These are phyloP conservation scores for Neurospora cerealis DNA, from an alignment of 495 filamentous ascomycete species.

Conservation along the genomic window DNA sequence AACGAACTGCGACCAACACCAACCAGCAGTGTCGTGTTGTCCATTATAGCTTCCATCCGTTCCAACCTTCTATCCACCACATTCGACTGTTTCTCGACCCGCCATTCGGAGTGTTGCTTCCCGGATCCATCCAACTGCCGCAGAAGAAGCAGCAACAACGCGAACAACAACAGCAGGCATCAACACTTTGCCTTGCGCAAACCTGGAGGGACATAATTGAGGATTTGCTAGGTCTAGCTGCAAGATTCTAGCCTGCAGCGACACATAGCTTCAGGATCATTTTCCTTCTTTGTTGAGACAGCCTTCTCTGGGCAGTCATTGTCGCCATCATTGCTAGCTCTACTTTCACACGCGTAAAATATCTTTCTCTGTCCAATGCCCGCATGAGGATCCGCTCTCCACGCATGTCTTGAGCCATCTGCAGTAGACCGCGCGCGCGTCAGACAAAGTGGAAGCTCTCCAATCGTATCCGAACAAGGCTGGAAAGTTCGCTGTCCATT, in stretches of 20 bases:
- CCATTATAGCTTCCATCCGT: not conserved
- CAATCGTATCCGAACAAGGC: constrained; percentile 2
- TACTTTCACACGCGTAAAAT: constrained; percentile 16
- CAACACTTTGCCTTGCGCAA: not conserved
- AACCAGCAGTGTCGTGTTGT: not conserved
- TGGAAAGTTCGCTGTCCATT: constrained; percentile 2
- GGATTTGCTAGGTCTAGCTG: not conserved
- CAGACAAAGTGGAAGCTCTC: constrained; percentile 1
- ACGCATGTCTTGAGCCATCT: constrained; percentile 22
- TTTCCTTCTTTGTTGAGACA: not conserved
- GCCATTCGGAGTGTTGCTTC: not conserved
- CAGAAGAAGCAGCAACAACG: not conserved
- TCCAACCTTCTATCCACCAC: not conserved
- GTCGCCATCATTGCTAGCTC: not conserved
- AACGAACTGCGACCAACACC: not conserved
- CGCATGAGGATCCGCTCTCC: constrained; percentile 16
- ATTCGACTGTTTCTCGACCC: not conserved
- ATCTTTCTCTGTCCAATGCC: constrained; percentile 20
- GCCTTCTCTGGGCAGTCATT: not conserved
- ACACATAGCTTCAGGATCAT: not conserved
- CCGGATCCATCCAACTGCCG: not conserved
- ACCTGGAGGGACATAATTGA: not conserved
- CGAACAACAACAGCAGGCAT: not conserved
- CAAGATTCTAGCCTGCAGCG: not conserved
- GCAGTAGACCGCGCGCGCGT: constrained; percentile 17